A percentile compares a stretch with the other conserved stretches of the same genome.
phyloP scores from a whole-genome alignment of 1,284 basidiomycete species.

The Sanghuangporus sanghuang region DNA sequence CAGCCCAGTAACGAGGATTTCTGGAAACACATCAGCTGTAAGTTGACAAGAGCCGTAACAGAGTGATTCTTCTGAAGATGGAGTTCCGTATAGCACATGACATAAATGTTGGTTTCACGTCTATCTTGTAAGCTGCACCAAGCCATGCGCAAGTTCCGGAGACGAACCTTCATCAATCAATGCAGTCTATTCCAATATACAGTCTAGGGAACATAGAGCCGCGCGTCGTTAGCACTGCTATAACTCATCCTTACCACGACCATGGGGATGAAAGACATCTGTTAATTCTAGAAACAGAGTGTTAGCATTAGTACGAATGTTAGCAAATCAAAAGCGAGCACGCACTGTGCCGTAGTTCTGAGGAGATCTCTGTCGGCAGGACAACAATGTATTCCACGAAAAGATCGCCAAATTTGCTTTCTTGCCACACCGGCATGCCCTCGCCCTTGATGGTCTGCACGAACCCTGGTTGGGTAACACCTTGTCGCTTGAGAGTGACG shows the following conservation, averaged over 20 bases:
- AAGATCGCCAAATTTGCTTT: constrained; percentile 69
- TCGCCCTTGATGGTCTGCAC: constrained; percentile 83
- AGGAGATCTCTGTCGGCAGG: constrained; percentile 66
- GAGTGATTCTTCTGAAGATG: too few relatives aligned
- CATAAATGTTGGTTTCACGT: background rate
- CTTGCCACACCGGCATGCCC: constrained; percentile 79
- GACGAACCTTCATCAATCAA: background rate
- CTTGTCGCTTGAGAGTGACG: constrained; percentile 65
- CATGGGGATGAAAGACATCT: constrained; percentile 47
- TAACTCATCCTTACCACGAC: constrained; percentile 47
- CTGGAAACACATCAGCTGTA: too few relatives aligned
- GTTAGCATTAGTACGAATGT: constrained; percentile 19
- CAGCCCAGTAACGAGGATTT: too few relatives aligned
- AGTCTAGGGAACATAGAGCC: background rate
- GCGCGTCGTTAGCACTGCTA: constrained; percentile 25
- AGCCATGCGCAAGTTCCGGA: background rate
- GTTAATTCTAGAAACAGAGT: constrained; percentile 41
- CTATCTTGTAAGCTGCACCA: background rate
- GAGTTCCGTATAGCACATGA: background rate
- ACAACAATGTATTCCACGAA: constrained; percentile 91
- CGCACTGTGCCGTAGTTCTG: constrained; percentile 67
- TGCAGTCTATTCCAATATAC: background rate
- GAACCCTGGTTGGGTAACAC: constrained; percentile 89
- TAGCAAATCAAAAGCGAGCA: constrained; percentile 15
- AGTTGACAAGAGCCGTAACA: too few relatives aligned